A percentile compares a stretch with the other conserved stretches of the same genome.
phyloP scores from a whole-genome alignment of 2,329 filamentous ascomycete genomes.

The Penicillium sp. region DNA sequence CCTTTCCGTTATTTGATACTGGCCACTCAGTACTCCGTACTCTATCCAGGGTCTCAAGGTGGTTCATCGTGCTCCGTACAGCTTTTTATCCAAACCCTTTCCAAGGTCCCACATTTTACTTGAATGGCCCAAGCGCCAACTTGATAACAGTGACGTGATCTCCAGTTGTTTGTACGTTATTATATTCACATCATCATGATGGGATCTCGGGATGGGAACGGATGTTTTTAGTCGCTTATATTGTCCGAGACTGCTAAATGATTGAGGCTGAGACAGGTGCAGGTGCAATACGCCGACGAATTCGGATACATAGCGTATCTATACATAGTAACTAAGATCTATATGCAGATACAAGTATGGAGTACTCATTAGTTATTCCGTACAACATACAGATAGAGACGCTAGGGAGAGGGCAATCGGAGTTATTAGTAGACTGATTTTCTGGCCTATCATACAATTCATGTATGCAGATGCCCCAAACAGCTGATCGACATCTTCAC shows the following conservation, averaged over 20 bases:
- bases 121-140: slow-evolving; percentile 4
- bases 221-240: slow-evolving; percentile 6
- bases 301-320: not conserved
- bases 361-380: not conserved
- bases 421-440: not conserved
- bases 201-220: not conserved
- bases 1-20: slow-evolving; percentile 1
- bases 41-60: not conserved
- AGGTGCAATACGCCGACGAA: not conserved
- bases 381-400: not conserved
- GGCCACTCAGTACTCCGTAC: not conserved
- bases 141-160: slow-evolving; percentile 11
- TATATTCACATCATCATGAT: slow-evolving; percentile 10
- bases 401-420: not conserved
- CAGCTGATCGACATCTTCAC: not conserved
- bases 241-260: not conserved
- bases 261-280: not conserved
- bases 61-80: too few relatives aligned
- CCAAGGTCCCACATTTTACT: not conserved
- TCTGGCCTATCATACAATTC: not conserved
- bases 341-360: not conserved
- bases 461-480: not conserved
- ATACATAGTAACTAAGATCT: not conserved
- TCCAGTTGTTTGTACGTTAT: not conserved
- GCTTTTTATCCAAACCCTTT: not conserved